Evolutionary conservation across 768 basidiomycete genomes (phyloP), one percentile per base, ranked within the genome.

Genomic region (Leccinellum luteum): DNA sequence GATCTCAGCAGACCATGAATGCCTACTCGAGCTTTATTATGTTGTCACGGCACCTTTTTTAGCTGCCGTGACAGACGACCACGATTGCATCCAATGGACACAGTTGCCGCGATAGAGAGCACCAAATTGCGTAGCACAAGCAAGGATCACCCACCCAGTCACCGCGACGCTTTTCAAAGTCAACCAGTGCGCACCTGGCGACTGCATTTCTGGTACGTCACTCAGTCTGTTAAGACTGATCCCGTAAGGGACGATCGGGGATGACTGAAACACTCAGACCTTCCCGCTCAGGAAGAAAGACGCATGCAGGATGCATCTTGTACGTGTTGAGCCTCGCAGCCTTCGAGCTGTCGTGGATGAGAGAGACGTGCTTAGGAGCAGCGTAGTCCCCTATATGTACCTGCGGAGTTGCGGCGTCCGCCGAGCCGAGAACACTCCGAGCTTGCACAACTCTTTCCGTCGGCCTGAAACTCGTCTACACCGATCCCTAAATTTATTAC

Each of bases 221-320:
- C 64, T 58, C 62, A 58, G 66, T 55, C 64, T 57, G 8, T 66
- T 23, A 68, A 9, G 65, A 62, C 68, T 54, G 58, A 64, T 62
- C 70, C 60, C 65, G 61, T 55, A 59, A 65, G 71, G 56, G 68
- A 68, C 70, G 49, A 62, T 72, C 66, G 32, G 58, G 63, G 66
- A 55, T 63, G 69, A 65, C 68, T 48, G 56, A 23, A 52, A 67
- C 41, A 51, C 64, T 73, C 72, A 73, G 68, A 72, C 72, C 68
- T 66, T 73, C 68, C 72, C 65, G 63, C 71, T 72, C 73, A 66
- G 59, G 43, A 70, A 35, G 28, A 62, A 55, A 66, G 66, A 64
- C 51, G 48, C 55, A 57, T 44, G 14, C 30, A 23, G 12, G n/a
- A 52, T 57, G 28, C 54, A 35, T 56, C 66, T 47, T 57, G 70